Evolutionary conservation across 1,139 yeast genomes (phyloP).

Genomic region (Yamadazyma taylorii): DNA sequence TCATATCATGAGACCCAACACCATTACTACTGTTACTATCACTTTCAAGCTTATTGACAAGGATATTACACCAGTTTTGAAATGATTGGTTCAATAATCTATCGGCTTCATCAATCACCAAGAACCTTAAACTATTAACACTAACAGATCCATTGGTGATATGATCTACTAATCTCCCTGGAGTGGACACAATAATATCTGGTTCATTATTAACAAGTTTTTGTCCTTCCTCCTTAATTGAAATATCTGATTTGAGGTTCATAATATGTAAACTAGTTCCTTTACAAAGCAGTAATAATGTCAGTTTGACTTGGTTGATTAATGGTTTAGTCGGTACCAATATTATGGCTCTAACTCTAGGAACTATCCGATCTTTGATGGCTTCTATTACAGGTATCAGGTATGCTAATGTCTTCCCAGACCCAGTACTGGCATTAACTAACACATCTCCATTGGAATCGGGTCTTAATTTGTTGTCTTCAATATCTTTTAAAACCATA

Average conservation of each 20-base stretch:
- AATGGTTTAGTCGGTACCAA: slow-evolving; percentile 90
- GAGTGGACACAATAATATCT: slow-evolving; percentile 81
- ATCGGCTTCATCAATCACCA: slow-evolving; percentile 95
- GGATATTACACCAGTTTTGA: slow-evolving; percentile 85
- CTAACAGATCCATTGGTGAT: slow-evolving; percentile 40
- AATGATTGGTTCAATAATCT: slow-evolving; percentile 84
- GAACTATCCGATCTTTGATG: slow-evolving; percentile 63
- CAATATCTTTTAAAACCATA: slow-evolving; percentile 50
- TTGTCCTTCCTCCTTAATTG: slow-evolving; percentile 65
- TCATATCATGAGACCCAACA: background rate
- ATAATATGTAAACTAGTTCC: slow-evolving; percentile 67
- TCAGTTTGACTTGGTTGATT: slow-evolving; percentile 74
- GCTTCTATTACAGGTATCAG: slow-evolving; percentile 78
- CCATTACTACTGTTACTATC: slow-evolving; percentile 7
- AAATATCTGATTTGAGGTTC: slow-evolving; percentile 57
- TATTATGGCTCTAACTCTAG: slow-evolving; percentile 72
- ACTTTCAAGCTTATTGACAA: slow-evolving; percentile 51
- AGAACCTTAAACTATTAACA: slow-evolving; percentile 56
- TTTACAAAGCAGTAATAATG: slow-evolving; percentile 56
- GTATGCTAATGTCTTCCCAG: slow-evolving; percentile 94
- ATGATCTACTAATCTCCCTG: slow-evolving; percentile 95
- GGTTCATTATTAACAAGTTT: slow-evolving; percentile 53
- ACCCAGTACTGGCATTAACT: slow-evolving; percentile 94
- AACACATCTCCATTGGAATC: slow-evolving; percentile 68
- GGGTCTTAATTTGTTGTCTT: slow-evolving; percentile 52